phyloP scores from a whole-genome alignment of 805 yeast species.

The Cyberlindnera euphorbiae region DNA sequence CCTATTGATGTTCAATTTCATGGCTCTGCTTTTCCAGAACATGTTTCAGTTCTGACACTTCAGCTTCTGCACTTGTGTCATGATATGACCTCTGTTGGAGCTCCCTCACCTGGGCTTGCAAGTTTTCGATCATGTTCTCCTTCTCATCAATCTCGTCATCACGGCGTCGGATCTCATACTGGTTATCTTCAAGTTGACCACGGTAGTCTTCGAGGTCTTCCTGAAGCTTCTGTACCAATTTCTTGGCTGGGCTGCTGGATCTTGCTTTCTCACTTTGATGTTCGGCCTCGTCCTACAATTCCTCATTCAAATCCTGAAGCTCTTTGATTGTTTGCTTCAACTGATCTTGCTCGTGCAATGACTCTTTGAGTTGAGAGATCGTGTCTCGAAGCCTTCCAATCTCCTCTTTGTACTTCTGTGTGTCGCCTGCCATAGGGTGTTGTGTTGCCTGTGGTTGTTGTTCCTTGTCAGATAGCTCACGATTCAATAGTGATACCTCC shows the following conservation, averaged over 20 bases:
- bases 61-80: conserved; percentile 12
- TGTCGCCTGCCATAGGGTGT: not conserved
- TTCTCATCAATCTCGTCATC: conserved; percentile 21
- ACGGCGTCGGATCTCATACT: conserved; percentile 16
- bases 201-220: conserved; percentile 16
- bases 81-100: conserved; percentile 11
- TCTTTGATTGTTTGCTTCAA: conserved; percentile 8
- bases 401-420: conserved; percentile 6
- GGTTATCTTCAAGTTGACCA: conserved; percentile 13
- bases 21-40: conserved; percentile 14
- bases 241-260: conserved; percentile 14
- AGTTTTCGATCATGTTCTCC: conserved; percentile 14
- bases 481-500: conserved; percentile 22
- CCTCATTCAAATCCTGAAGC: conserved; percentile 11
- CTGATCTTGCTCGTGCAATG: conserved; percentile 6
- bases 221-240: conserved; percentile 16
- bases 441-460: not conserved
- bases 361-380: conserved; percentile 4
- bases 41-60: conserved; percentile 13
- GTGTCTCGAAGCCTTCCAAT: conserved; percentile 3
- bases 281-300: conserved; percentile 11
- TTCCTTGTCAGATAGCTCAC: conserved; percentile 12
- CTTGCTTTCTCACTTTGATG: conserved; percentile 3
- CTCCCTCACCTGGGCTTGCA: conserved; percentile 16
- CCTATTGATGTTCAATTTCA: conserved; percentile 12